A percentile compares a stretch with the other conserved stretches of the same genome.
Evolutionary conservation across 768 basidiomycete species (phyloP).

Genomic region (Agrocybe praecox): DNA sequence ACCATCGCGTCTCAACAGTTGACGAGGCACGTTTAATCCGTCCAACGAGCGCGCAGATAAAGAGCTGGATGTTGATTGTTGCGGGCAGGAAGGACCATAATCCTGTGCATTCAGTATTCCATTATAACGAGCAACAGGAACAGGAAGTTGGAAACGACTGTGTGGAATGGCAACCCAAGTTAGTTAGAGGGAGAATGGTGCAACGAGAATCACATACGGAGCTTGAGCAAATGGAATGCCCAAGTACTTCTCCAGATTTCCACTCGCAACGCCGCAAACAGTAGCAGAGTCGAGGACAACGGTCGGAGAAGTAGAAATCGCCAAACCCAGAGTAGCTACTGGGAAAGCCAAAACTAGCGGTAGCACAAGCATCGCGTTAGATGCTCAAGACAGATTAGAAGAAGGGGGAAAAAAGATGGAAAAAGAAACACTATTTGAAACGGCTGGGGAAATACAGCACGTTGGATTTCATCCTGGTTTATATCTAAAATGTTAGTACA

Average conservation of each 20-base stretch:
- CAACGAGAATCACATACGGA: not conserved
- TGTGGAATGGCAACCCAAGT: not conserved
- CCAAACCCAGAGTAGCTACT: not conserved
- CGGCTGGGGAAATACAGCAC: too few relatives aligned
- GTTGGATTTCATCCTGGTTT: too few relatives aligned
- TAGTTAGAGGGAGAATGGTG: not conserved
- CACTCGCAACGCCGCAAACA: not conserved
- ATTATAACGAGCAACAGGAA: not conserved
- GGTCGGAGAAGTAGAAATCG: not conserved
- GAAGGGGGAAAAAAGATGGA: not conserved
- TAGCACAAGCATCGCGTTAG: not conserved
- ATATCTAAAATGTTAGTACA: too few relatives aligned
- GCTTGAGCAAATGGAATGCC: constrained; percentile 1
- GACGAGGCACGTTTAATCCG: not conserved
- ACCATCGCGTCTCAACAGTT: not conserved
- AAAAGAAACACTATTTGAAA: not conserved
- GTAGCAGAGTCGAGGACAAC: not conserved
- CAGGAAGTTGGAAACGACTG: not conserved
- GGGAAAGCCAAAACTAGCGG: not conserved
- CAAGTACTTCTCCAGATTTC: constrained; percentile 1
- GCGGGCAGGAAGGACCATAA: constrained; percentile 1
- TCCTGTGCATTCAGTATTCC: not conserved
- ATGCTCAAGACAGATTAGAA: not conserved
- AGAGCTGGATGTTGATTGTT: not conserved
- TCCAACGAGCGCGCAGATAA: not conserved